A percentile compares a stretch with the other conserved stretches of the same genome.
Evolutionary conservation across 73 alveolate species (phyloP).

Genomic region (Paramecium primaurelia): DNA sequence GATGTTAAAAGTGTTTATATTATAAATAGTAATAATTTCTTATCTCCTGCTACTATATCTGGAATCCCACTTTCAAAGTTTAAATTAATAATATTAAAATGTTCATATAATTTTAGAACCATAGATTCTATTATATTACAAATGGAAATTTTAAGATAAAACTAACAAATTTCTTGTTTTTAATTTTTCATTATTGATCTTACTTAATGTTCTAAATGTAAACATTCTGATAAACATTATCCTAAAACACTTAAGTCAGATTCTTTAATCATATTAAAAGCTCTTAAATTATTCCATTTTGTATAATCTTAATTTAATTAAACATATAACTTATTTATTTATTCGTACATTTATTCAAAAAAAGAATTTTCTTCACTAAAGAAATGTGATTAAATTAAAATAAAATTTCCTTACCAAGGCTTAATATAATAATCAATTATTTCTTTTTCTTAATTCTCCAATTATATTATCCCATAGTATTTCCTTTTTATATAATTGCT

Average conservation of each 20-base stretch:
- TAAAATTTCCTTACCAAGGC: neutral
- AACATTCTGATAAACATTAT: neutral
- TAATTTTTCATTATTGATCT: neutral
- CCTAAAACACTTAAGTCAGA: neutral
- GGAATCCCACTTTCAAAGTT: neutral
- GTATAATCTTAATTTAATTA: neutral
- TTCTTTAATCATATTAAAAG: neutral
- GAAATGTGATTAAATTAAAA: neutral
- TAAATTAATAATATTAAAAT: neutral
- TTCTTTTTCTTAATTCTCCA: neutral
- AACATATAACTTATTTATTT: neutral
- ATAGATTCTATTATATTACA: neutral
- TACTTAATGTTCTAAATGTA: neutral
- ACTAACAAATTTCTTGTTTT: neutral
- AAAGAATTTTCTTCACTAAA: neutral
- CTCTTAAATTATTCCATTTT: constrained; percentile 42
- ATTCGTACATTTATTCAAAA: neutral
- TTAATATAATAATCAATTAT: neutral
- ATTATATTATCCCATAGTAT: neutral
- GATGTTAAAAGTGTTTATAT: neutral
- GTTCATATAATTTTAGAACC: neutral
- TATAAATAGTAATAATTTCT: neutral
- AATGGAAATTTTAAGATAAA: neutral
- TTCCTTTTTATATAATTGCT: neutral
- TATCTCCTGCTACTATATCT: neutral